Evolutionary conservation across 1,139 yeast species (phyloP).

Genomic region (Yamadazyma jaroonii): DNA sequence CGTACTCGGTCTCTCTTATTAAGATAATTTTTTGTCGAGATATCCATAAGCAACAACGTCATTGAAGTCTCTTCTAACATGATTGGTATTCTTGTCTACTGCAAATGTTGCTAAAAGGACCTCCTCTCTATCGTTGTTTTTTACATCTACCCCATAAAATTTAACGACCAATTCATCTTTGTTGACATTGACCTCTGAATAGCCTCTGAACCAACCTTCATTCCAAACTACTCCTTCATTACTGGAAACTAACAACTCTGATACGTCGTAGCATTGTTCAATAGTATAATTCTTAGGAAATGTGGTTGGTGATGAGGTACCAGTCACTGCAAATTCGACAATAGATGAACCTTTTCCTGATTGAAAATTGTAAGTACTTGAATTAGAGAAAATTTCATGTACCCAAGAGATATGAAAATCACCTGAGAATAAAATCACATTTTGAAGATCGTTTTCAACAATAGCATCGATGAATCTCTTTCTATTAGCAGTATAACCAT

Average conservation of each 20-base stretch:
- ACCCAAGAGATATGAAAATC: constrained; percentile 4
- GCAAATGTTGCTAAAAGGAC: constrained; percentile 1
- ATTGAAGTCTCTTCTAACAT: not conserved
- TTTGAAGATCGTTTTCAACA: not conserved
- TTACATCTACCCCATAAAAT: constrained; percentile 1
- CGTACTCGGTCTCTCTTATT: not conserved
- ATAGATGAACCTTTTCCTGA: constrained; percentile 1
- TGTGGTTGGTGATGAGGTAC: constrained; percentile 1
- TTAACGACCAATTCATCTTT: not conserved
- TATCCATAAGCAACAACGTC: constrained; percentile 1
- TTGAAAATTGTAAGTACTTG: not conserved
- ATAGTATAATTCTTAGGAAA: constrained; percentile 1
- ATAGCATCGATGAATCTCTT: constrained; percentile 2
- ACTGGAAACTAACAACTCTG: not conserved
- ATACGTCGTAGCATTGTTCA: constrained; percentile 4
- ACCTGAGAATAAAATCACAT: constrained; percentile 1
- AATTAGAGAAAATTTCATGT: constrained; percentile 1
- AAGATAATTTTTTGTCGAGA: not conserved
- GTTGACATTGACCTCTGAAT: not conserved
- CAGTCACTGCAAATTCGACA: constrained; percentile 3
- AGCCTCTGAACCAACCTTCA: constrained; percentile 4
- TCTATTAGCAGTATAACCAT: constrained; percentile 2
- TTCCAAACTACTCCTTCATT: constrained; percentile 2
- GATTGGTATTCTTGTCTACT: constrained; percentile 1
- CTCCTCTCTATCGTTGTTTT: constrained; percentile 1